phyloP scores from a whole-genome alignment of 768 basidiomycete species.

The Pilatotrama ljubarskyi region DNA sequence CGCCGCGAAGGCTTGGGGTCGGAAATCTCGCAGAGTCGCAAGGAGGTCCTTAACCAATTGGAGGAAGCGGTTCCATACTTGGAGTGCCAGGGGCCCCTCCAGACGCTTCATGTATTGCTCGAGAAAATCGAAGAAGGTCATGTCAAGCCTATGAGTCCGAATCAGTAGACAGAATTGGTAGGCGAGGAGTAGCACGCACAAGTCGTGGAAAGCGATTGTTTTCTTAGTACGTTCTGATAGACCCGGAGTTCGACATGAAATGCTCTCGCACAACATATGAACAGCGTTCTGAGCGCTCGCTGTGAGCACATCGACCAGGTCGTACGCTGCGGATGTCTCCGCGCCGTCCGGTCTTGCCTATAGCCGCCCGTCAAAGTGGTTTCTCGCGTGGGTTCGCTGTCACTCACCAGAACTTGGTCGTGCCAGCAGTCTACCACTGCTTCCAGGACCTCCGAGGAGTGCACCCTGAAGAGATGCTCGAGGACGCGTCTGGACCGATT shows the following conservation, averaged over 20 bases:
- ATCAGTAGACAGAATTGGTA: not conserved
- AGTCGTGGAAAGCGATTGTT: conserved; percentile 52
- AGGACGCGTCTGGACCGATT: conserved; percentile 74
- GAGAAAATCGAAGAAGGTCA: conserved; percentile 78
- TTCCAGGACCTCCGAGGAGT: conserved; percentile 81
- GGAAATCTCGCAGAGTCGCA: conserved; percentile 65
- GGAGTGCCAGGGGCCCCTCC: conserved; percentile 89
- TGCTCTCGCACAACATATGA: conserved; percentile 86
- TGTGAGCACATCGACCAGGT: conserved; percentile 80
- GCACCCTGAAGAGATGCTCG: conserved; percentile 82
- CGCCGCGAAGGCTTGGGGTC: conserved; percentile 66
- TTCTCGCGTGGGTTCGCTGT: not conserved
- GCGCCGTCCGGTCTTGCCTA: conserved; percentile 17
- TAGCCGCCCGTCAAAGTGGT: too few species aligned
- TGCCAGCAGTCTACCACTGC: conserved; percentile 84
- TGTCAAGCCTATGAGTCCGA: conserved; percentile 55
- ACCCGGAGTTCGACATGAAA: conserved; percentile 57
- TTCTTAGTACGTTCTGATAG: conserved; percentile 60
- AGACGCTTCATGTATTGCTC: conserved; percentile 81
- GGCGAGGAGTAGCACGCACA: conserved; percentile 49
- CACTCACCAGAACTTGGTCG: conserved; percentile 49
- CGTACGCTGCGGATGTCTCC: conserved; percentile 58
- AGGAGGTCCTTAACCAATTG: conserved; percentile 78
- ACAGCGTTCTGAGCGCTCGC: conserved; percentile 86
- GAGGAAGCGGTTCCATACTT: conserved; percentile 85